Conservation (phyloP, 345 rosid species). For the Chamaenerion angustifolium region DNA sequence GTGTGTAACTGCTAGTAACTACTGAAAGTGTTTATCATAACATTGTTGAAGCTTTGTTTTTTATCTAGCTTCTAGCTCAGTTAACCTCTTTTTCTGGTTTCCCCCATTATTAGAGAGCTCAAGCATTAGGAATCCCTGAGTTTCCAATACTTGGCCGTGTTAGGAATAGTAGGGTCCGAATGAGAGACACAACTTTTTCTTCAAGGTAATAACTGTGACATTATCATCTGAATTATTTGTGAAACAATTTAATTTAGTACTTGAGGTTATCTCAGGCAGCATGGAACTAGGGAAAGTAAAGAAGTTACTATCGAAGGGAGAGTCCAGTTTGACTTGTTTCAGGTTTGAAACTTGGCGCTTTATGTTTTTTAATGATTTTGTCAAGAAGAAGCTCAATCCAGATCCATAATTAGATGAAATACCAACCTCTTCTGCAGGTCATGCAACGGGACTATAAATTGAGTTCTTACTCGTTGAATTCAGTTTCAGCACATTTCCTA, state of each 20-base stretch:
- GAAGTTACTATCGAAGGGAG: constrained; percentile 93
- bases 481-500: constrained; percentile 96
- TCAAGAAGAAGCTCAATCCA: constrained; percentile 9
- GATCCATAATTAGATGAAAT: constrained; percentile 3
- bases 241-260: constrained; percentile 7
- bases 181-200: constrained; percentile 82
- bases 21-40: too few species aligned
- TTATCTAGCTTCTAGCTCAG: constrained; percentile 1
- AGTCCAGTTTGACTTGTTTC: constrained; percentile 92
- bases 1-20: too few species aligned
- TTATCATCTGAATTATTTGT: not conserved
- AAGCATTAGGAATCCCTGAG: constrained; percentile 66
- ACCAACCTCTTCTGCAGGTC: constrained; percentile 25
- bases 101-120: constrained; percentile 57
- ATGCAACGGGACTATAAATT: constrained; percentile 84
- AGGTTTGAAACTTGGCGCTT: constrained; percentile 36
- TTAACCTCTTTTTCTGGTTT: constrained; percentile 1
- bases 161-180: constrained; percentile 70
- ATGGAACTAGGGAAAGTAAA: constrained; percentile 90
- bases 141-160: constrained; percentile 86
- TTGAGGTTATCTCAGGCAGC: constrained; percentile 45
- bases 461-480: constrained; percentile 91
- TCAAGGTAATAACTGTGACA: constrained; percentile 44
- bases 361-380: constrained; percentile 6
- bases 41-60: not conserved